phyloP scores from a whole-genome alignment of 1,139 yeast genomes.

The Saccharomyces hybrid region DNA sequence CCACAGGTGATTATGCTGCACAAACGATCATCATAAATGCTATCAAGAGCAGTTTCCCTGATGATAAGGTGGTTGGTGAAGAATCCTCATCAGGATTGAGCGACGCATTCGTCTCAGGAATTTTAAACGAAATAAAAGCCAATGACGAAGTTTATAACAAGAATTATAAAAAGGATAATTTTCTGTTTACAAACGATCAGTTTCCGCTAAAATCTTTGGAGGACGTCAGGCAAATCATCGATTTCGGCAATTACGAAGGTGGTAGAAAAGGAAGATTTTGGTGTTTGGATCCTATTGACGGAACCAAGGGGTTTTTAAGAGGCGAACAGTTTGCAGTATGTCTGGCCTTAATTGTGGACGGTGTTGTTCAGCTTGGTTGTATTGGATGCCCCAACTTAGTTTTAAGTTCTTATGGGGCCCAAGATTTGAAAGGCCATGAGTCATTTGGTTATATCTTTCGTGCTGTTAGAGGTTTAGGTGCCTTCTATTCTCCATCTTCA shows the following conservation, averaged over 20 bases:
- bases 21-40: slow-evolving; percentile 90
- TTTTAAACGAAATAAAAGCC: slow-evolving; percentile 43
- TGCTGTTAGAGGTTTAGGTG: slow-evolving; percentile 69
- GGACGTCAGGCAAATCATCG: slow-evolving; percentile 60
- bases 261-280: slow-evolving; percentile 78
- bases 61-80: slow-evolving; percentile 87
- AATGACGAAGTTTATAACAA: slow-evolving; percentile 31
- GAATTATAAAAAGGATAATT: slow-evolving; percentile 10
- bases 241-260: slow-evolving; percentile 70
- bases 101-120: slow-evolving; percentile 41
- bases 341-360: slow-evolving; percentile 78
- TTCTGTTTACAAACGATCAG: slow-evolving; percentile 35
- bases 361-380: slow-evolving; percentile 79
- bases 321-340: slow-evolving; percentile 98
- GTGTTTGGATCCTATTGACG: slow-evolving; percentile 98
- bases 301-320: slow-evolving; percentile 92
- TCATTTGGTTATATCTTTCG: slow-evolving; percentile 42
- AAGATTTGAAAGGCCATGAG: slow-evolving; percentile 27
- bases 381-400: slow-evolving; percentile 89
- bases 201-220: slow-evolving; percentile 34
- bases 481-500: slow-evolving; percentile 50
- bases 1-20: slow-evolving; percentile 94
- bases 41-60: slow-evolving; percentile 67
- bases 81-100: slow-evolving; percentile 71
- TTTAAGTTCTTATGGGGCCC: slow-evolving; percentile 18